Base-by-base conservation (phyloP, 2,329 filamentous ascomycete species). In the Sporothrix inflata region DNA sequence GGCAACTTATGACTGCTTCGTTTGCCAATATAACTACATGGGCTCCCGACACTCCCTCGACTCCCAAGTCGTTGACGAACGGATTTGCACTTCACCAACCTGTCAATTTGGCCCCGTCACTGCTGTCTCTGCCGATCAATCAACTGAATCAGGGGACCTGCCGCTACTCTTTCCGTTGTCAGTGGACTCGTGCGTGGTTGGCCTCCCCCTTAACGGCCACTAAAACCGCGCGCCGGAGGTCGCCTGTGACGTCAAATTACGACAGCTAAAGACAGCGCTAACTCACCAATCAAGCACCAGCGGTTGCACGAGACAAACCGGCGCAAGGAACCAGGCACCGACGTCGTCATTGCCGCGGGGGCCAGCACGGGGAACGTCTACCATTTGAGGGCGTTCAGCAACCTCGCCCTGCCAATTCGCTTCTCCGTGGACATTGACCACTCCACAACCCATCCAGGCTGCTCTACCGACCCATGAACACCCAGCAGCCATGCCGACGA, bases 171-270 rank as follows among this genome's bases (percentile, higher is more conserved):
- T 55, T 16, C 14, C 45, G 19, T n/a, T n/a, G 45, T 47, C 47
- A 51, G 19, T 21, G 47, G 19, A 51, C n/a, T 47, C 45, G 45
- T 47, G 45, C 51, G 24, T 55, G 51, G 51, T 34, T 55, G 55
- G 55, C 30, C 55, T 60, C 55, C 19, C 11, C 38, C 55, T 16
- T 19, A 61, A 14, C 57, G 57, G 57, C 57, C 57, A 61, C 57
- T 61, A 57, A 49, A 21, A 49, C 4, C 16, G 47, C 1, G 53
- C 12, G 14, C 27, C 16, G 27, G 14, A n/a, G 53, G 34, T 57
- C 34, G 38, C 40, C 42, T 66, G 61, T 66, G 61, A 66, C 61
- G 61, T 66, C 61, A 66, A 66, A 66, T 14, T 3, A 14, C 3
- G 11, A 45, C 30, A 34, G 30, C 30, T 34, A 6, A 34, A 11